Percentiles rank a stretch among this genome's conserved stretches.
Evolutionary conservation across 2,329 filamentous ascomycete genomes (phyloP).

Genomic region (Trichoderma sp.): DNA sequence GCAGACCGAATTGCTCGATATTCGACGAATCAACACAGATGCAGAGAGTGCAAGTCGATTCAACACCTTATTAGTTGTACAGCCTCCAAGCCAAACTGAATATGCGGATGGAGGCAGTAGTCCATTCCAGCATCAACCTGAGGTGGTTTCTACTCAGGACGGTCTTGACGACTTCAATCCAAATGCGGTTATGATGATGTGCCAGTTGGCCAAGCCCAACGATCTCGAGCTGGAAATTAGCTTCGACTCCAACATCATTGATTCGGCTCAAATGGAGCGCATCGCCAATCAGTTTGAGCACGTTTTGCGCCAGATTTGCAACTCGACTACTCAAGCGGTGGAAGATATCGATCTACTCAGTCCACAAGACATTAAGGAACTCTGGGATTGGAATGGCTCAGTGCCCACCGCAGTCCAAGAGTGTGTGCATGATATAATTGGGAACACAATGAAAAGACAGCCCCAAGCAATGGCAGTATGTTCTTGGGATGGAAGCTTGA

Average conservation of each 20-base stretch:
- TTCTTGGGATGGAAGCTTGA: slow-evolving; percentile 38
- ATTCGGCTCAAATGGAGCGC: slow-evolving; percentile 11
- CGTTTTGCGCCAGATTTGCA: slow-evolving; percentile 16
- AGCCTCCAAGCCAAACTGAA: not conserved
- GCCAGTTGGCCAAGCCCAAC: not conserved
- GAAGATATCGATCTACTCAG: slow-evolving; percentile 21
- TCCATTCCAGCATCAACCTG: not conserved
- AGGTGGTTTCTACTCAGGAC: not conserved
- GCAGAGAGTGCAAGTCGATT: slow-evolving; percentile 24
- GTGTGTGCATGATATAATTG: slow-evolving; percentile 26
- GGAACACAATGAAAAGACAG: slow-evolving; percentile 19
- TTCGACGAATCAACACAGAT: slow-evolving; percentile 27
- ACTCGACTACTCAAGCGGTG: not conserved
- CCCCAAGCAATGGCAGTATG: slow-evolving; percentile 28
- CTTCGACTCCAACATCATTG: slow-evolving; percentile 21
- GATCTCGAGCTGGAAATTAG: slow-evolving; percentile 5
- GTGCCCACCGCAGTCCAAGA: slow-evolving; percentile 24
- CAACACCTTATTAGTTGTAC: slow-evolving; percentile 23
- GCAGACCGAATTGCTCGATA: slow-evolving; percentile 32
- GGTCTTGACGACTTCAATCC: not conserved
- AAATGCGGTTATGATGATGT: slow-evolving; percentile 14
- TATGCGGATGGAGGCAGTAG: not conserved
- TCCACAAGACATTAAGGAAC: slow-evolving; percentile 24
- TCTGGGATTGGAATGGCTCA: slow-evolving; percentile 27
- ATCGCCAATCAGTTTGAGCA: slow-evolving; percentile 22